These are phyloP conservation scores for Penicillium hesseltinei DNA, from an alignment of 2,329 filamentous ascomycete species.

Conservation along the genomic window DNA sequence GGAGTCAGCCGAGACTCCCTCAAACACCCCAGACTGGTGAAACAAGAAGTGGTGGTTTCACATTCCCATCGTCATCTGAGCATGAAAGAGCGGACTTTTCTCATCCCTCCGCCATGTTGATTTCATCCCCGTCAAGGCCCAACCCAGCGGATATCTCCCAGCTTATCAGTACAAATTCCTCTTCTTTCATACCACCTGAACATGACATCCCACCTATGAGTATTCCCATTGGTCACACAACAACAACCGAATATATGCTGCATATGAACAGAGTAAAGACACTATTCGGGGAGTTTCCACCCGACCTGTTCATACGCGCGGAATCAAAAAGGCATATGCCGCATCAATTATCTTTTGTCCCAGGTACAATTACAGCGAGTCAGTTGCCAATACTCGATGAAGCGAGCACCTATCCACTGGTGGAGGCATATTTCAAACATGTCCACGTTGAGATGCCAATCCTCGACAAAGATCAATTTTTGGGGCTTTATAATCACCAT, in stretches of 20 bases:
- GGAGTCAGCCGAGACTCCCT: slow-evolving; percentile 1
- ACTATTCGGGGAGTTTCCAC: slow-evolving; percentile 6
- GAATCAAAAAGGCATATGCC: slow-evolving; percentile 7
- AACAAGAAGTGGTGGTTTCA: neutral
- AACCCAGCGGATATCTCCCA: slow-evolving; percentile 2
- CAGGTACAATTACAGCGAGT: neutral
- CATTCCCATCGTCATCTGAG: neutral
- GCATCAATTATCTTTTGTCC: slow-evolving; percentile 1
- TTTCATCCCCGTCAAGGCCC: slow-evolving; percentile 3
- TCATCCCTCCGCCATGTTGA: neutral
- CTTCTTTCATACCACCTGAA: slow-evolving; percentile 5
- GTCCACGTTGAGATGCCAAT: slow-evolving; percentile 8
- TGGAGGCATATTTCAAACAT: slow-evolving; percentile 6
- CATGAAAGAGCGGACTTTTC: neutral
- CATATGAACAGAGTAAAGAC: slow-evolving; percentile 8
- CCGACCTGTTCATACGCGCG: slow-evolving; percentile 10
- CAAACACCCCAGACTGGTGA: slow-evolving; percentile 5
- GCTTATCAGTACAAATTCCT: slow-evolving; percentile 2
- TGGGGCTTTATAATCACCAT: slow-evolving; percentile 1
- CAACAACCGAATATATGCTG: slow-evolving; percentile 9
- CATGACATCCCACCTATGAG: slow-evolving; percentile 9
- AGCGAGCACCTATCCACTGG: neutral
- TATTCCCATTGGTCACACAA: slow-evolving; percentile 5
- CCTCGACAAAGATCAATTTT: slow-evolving; percentile 1
- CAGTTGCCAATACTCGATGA: neutral